Evolutionary conservation across 2,329 filamentous ascomycete genomes (phyloP), one percentile per base, ranked within the genome.

Genomic region (Xylaria sp.): DNA sequence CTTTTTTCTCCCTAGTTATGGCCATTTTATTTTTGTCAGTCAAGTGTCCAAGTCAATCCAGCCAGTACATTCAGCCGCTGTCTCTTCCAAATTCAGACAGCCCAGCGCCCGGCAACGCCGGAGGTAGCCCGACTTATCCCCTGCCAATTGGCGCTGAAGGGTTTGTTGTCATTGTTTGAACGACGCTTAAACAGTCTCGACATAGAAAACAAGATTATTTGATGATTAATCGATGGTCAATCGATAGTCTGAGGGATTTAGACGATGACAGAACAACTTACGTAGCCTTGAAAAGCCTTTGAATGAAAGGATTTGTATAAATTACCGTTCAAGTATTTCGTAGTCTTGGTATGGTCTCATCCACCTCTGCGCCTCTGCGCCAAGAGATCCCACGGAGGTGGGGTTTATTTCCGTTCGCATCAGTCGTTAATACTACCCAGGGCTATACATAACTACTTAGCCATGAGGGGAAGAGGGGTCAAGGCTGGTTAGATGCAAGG

Each of bases 391-490:
- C n/a, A 58, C 20, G 39, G 55, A 39, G 9, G 55, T 20, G 55
- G 54, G 28, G 28, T 28, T 28, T 28, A 28, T 6, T 58, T 46
- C 6, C 39, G 39, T 58, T 23, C 9, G 39, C 55, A 46, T 31
- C 39, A 5, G 41, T 57, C 25, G 25, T 31, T n/a, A 41, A 25
- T 44, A 57, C 31, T 23, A 23, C 34, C 10, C 10, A 37, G 8
- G 10, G 13, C 41, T 18, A 44, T 44, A 18, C 41, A 44, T 18
- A 18, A 48, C 28, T 46, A n/a, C 6, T 13, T 20, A 20, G 7
- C 23, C 5, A 28, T 46, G 39, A 46, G 56, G 56, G 56, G 55
- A 58, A 58, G 55, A 28, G 55, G 55, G 55, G 20, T n/a, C 15
- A 25, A 46, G 51, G 51, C 15, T 31, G 6, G 23, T 23, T 25